Percentiles rank a stretch among this genome's conserved stretches.
Evolutionary conservation across 257 asterid species (phyloP).

Genomic region (Dorcoceras hygrometricum): DNA sequence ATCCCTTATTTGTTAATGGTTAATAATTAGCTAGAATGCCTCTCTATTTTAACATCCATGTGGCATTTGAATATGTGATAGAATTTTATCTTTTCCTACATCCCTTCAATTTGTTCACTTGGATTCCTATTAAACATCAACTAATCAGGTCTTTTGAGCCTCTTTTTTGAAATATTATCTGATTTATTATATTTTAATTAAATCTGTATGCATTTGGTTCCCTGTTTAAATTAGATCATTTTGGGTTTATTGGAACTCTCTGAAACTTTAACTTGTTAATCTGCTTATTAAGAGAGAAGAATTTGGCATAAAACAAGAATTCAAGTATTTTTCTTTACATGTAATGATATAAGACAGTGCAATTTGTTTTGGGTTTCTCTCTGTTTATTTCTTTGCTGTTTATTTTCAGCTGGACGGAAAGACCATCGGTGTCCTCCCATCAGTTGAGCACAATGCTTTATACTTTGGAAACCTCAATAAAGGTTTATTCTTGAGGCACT

Average conservation of each 20-base stretch:
- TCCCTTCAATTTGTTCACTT: neutral
- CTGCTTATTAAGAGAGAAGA: slow-evolving; percentile 5
- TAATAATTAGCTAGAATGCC: slow-evolving; percentile 4
- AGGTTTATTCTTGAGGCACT: slow-evolving; percentile 49
- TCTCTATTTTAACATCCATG: neutral
- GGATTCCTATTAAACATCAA: neutral
- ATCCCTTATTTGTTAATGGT: neutral
- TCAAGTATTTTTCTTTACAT: neutral
- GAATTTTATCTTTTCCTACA: neutral
- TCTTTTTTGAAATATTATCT: neutral
- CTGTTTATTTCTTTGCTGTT: slow-evolving; percentile 5
- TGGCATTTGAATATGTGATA: slow-evolving; percentile 5
- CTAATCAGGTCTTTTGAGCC: neutral
- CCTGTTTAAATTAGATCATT: neutral
- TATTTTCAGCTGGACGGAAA: slow-evolving; percentile 72
- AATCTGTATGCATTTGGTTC: neutral
- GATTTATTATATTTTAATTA: neutral
- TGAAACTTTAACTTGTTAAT: neutral
- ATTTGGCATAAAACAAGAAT: neutral
- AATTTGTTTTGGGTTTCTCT: slow-evolving; percentile 4
- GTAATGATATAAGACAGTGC: neutral
- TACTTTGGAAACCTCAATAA: slow-evolving; percentile 82
- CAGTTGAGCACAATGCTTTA: slow-evolving; percentile 67
- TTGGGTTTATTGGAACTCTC: neutral
- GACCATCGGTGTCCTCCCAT: slow-evolving; percentile 83